Base-by-base conservation (phyloP, 768 basidiomycete species). In the Tulasnella sp. region DNA sequence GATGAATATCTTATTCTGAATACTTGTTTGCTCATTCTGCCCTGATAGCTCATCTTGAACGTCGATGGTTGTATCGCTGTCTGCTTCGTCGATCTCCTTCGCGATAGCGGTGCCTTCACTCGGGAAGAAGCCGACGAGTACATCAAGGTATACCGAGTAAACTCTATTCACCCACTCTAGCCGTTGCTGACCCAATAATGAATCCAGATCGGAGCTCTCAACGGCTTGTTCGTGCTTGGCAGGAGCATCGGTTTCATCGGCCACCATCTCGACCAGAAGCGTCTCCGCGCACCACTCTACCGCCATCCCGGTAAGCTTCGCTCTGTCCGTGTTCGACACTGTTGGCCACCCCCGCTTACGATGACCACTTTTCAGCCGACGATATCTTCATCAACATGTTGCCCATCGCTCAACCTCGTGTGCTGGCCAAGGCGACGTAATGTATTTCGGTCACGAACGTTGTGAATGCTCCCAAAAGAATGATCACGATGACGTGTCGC, bases 211-310 rank as follows among this genome's bases (percentile, higher is more conserved):
- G 95, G 95, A 75, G 93, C 93, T 3, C 89, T 99, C 78, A 99
- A 98, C 83, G 97, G 96, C 78, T 88, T 99, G 79, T 99, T 99
- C 86, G 97, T 99, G 70, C 91, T 98, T 76, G 97, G 97, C 70
- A 94, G 97, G 81, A 95, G 93, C 84, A 98, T 98, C 84, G 97
- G 96, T 81, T 98, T 99, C 90, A 95, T 97, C 82, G 95, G 95
- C 55, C 95, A 94, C 87, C 94, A 94, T 83, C 90, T 96, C 72
- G 97, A 99, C 87, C 97, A 99, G 89, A 96, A 96, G 89, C 90
- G 95, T 81, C 90, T 97, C 83, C 91, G 92, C 80, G 94, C 94
- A 48, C 94, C 94, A 67, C 87, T 98, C 75, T 97, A 98, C 90
- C 91, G 96, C 81, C 94, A 94, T 86, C 95, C 95, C 80, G 73